Conservation (phyloP, 768 basidiomycete species). For the Gymnopilus junonius region DNA sequence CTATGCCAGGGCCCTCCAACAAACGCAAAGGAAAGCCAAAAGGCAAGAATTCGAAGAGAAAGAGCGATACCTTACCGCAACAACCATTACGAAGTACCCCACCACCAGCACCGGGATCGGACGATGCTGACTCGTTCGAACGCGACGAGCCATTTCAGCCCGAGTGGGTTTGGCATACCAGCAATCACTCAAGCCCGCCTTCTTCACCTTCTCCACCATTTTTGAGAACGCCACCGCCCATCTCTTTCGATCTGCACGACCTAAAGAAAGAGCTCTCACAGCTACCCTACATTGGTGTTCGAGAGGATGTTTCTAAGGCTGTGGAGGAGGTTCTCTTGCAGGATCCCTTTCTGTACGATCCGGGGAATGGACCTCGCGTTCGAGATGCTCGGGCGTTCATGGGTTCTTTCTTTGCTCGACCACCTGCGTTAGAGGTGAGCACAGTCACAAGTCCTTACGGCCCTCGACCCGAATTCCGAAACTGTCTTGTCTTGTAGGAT, state of each 20-base stretch:
- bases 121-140: background rate
- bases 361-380: slow-evolving; percentile 81
- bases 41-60: slow-evolving; percentile 10
- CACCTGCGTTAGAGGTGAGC: slow-evolving; percentile 56
- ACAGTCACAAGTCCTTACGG: background rate
- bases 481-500: slow-evolving; percentile 36
- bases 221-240: slow-evolving; percentile 20
- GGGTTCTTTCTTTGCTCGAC: slow-evolving; percentile 68
- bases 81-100: background rate
- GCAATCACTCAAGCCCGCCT: slow-evolving; percentile 18
- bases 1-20: slow-evolving; percentile 67
- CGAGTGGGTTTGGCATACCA: background rate
- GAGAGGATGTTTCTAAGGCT: slow-evolving; percentile 9
- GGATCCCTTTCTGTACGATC: slow-evolving; percentile 73
- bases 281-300: background rate
- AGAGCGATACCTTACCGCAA: background rate
- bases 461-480: background rate
- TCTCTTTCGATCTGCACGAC: background rate
- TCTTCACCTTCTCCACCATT: slow-evolving; percentile 23
- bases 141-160: background rate
- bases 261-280: slow-evolving; percentile 5
- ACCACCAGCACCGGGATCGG: background rate
- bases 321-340: slow-evolving; percentile 34
- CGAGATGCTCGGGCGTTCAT: slow-evolving; percentile 70
- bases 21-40: slow-evolving; percentile 33